Base-by-base conservation (phyloP, 768 basidiomycete species). In the Pleurotus sapidus region DNA sequence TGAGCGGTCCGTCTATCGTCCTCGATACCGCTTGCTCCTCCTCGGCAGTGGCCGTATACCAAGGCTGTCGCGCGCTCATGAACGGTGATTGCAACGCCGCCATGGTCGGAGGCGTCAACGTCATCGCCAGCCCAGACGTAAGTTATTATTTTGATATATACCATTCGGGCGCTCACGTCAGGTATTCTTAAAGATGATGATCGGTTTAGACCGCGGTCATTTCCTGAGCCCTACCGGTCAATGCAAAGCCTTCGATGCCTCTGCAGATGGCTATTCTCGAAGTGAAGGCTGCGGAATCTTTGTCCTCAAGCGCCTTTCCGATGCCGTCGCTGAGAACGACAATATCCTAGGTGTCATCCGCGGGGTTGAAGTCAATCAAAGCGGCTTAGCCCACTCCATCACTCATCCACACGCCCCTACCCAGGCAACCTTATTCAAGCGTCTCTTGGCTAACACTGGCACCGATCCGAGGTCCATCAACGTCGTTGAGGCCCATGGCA, bases 11-110 rank as follows among this genome's bases (percentile, higher is more conserved):
- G 1, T 89, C 89, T 0, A 72, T 88, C 15, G 86, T 87, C 0
- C 70, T 88, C 37, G 87, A 91, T 59, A 91, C 89, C 0, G 87
- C 88, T 0, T 91, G 89, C 66, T 91, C 88, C 6, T 87, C 88
- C 3, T 87, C 87, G 4, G 70, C 77, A 30, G 81, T 86, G 12
- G 87, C 88, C 7, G 72, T 91, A 24, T 81, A 91, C 68, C 86
- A 86, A 60, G 89, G 84, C 0, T 84, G 79, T 48, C 83, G 88
- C 46, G 84, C 88, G 0, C 69, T 91, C 27, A 74, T 78, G 68
- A 79, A 78, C 56, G 69, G 76, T 15, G 89, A 91, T 65, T 91
- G 89, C 64, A 72, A 79, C 60, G 78, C 86, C 23, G 87, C 87
- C 0, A 69, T 91, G 25, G 89, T 86, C 15, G 89, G 87, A 20